Evolutionary conservation across 768 basidiomycete species (phyloP).

Genomic region (Piloderma croceum): DNA sequence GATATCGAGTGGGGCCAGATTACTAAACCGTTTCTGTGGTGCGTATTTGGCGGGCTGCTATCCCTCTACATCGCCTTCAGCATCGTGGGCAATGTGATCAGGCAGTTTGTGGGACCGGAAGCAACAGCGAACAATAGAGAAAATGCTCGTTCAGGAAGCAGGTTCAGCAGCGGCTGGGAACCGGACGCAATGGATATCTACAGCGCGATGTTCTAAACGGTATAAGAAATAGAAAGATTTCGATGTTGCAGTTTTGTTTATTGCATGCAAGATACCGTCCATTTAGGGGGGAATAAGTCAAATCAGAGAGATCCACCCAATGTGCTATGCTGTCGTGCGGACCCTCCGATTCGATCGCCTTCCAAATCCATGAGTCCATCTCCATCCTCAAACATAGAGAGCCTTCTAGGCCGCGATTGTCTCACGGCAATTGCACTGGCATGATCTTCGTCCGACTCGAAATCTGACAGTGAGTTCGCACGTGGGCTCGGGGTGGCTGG

Average conservation of each 20-base stretch:
- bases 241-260: not conserved
- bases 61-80: too few relatives aligned
- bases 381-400: conserved; percentile 47
- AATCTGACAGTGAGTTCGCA: too few relatives aligned
- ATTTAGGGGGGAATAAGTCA: not conserved
- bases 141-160: not conserved
- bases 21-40: too few relatives aligned
- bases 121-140: too few relatives aligned
- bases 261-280: not conserved
- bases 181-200: not conserved
- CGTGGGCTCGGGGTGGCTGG: too few relatives aligned
- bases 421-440: not conserved
- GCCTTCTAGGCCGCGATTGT: conserved; percentile 17
- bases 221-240: not conserved
- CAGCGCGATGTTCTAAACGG: not conserved
- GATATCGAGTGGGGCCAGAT: not conserved
- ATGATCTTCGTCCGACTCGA: conserved; percentile 3
- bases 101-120: too few relatives aligned
- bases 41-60: too few relatives aligned
- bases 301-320: not conserved
- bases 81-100: not conserved
- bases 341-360: conserved; percentile 33
- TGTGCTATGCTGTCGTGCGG: conserved; percentile 21
- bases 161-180: not conserved
- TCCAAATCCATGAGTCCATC: conserved; percentile 48